Conservation (phyloP, 192 early-diverging fungal species). For the Funneliformis geosporum region DNA sequence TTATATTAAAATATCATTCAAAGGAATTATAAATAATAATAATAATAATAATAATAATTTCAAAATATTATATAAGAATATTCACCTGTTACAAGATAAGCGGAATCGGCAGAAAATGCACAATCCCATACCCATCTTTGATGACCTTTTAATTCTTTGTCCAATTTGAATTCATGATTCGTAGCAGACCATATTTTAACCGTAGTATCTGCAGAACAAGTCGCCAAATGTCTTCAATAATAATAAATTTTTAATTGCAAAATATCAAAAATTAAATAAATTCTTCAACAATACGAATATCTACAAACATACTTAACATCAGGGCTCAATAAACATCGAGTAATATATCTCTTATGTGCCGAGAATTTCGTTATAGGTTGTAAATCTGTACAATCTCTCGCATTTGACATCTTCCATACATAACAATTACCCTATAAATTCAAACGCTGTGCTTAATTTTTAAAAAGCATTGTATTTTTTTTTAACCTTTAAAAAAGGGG, state of each 20-base stretch:
- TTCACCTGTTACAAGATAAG: conserved; percentile 79
- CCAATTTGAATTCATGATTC: conserved; percentile 63
- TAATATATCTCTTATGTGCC: conserved; percentile 84
- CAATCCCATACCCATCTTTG: conserved; percentile 93
- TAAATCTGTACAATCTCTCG: conserved; percentile 55
- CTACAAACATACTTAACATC: conserved; percentile 65
- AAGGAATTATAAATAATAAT: background rate
- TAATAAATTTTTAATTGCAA: background rate
- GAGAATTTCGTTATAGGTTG: conserved; percentile 69
- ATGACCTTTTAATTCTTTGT: conserved; percentile 79
- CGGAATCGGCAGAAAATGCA: conserved; percentile 89
- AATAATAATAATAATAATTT: too few species aligned
- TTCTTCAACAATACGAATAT: background rate
- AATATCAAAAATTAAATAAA: background rate
- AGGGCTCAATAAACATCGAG: conserved; percentile 78
- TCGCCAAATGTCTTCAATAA: conserved; percentile 65
- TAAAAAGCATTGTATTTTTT: background rate
- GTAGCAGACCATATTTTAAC: conserved; percentile 81
- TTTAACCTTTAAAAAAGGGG: background rate
- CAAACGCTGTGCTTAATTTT: too few species aligned
- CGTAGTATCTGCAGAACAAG: conserved; percentile 85
- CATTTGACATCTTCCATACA: conserved; percentile 72
- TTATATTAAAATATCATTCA: background rate
- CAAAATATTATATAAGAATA: background rate
- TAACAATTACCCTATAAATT: conserved; percentile 54